These are phyloP conservation scores for Kregervanrija delftensis DNA, from an alignment of 805 yeast species.

Conservation along the genomic window DNA sequence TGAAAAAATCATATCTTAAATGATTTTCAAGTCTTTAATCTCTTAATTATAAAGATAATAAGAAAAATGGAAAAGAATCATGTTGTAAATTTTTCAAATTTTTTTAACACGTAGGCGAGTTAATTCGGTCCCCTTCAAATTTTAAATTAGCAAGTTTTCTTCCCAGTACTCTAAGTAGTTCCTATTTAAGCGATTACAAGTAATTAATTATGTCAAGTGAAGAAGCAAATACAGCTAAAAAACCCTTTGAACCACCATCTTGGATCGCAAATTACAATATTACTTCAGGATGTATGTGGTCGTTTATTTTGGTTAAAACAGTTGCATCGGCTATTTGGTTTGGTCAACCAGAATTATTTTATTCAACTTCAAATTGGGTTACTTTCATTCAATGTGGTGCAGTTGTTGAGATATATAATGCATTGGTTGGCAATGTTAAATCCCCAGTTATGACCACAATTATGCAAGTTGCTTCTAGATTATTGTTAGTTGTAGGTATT, in stretches of 20 bases:
- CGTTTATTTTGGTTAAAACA: conserved; percentile 24
- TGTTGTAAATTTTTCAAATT: too few species aligned
- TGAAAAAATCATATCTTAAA: too few species aligned
- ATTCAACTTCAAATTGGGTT: conserved; percentile 49
- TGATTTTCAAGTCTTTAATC: too few species aligned
- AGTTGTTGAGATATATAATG: conserved; percentile 70
- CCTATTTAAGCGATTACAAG: too few species aligned
- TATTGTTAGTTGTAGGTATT: conserved; percentile 77
- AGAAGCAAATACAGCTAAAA: too few species aligned
- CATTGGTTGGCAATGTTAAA: conserved; percentile 72
- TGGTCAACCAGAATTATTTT: conserved; percentile 65
- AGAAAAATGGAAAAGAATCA: too few species aligned
- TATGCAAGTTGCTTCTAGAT: conserved; percentile 82
- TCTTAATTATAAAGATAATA: too few species aligned
- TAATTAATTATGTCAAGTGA: too few species aligned
- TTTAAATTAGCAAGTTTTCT: too few species aligned
- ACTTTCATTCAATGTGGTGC: conserved; percentile 75
- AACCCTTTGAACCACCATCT: conserved; percentile 8
- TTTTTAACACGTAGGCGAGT: too few species aligned
- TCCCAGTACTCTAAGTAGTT: too few species aligned
- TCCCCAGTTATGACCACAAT: conserved; percentile 80
- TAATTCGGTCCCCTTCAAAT: too few species aligned
- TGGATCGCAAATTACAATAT: conserved; percentile 29
- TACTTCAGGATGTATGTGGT: conserved; percentile 28
- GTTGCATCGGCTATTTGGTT: conserved; percentile 14